Conservation (phyloP, 352 stramenopile genomes). For the Phytophthora foliorum region DNA sequence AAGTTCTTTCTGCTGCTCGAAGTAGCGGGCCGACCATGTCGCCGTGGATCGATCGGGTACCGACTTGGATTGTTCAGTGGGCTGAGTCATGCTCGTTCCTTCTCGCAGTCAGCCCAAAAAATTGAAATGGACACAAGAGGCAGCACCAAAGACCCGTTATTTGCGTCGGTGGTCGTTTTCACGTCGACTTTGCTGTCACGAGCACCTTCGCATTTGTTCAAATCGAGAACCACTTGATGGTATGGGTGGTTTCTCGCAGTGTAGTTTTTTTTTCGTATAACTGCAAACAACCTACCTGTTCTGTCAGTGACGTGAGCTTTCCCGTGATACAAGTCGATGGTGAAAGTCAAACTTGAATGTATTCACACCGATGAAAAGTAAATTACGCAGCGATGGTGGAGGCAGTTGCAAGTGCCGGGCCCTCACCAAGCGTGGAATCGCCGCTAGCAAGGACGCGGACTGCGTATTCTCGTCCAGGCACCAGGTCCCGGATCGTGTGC, state of each 20-base stretch:
- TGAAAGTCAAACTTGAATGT: too few species aligned
- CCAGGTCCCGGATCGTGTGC: slow-evolving; percentile 62
- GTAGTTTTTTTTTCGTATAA: background rate
- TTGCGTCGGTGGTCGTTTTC: background rate
- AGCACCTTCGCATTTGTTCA: background rate
- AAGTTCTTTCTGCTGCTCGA: slow-evolving; percentile 28
- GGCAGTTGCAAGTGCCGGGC: slow-evolving; percentile 36
- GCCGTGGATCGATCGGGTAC: slow-evolving; percentile 27
- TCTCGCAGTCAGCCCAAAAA: slow-evolving; percentile 1
- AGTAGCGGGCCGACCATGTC: slow-evolving; percentile 35
- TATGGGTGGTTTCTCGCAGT: background rate
- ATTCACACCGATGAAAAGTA: too few species aligned
- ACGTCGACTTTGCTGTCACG: background rate
- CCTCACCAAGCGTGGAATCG: slow-evolving; percentile 49
- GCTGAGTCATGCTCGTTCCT: slow-evolving; percentile 4
- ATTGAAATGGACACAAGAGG: slow-evolving; percentile 3
- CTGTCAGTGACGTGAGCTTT: too few species aligned
- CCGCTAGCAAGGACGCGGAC: slow-evolving; percentile 59
- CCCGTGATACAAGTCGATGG: background rate
- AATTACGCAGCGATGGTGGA: slow-evolving; percentile 27
- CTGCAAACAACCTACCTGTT: too few species aligned
- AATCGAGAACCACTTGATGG: background rate
- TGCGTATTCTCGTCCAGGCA: slow-evolving; percentile 77
- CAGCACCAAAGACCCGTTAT: background rate
- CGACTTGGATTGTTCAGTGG: slow-evolving; percentile 2